Percentiles rank a stretch among this genome's conserved stretches.
These are phyloP conservation scores for Camellia granthamiana DNA, from an alignment of 148 eudicot genomes.

Conservation along the genomic window DNA sequence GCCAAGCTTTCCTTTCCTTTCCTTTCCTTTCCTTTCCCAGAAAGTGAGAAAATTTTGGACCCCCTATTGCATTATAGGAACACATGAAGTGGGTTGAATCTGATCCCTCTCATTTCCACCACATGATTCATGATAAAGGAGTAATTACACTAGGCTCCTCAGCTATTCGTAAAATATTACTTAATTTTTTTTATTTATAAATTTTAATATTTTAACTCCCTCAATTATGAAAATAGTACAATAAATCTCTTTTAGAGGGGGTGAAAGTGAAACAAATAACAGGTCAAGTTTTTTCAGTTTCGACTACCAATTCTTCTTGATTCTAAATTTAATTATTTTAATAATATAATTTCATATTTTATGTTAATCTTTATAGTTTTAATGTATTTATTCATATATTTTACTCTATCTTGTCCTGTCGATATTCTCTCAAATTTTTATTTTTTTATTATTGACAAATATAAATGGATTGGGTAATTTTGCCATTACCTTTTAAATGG, in stretches of 20 bases:
- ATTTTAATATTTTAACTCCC: too few relatives aligned
- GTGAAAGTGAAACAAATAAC: not conserved
- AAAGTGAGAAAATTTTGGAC: too few relatives aligned
- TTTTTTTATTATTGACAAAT: not conserved
- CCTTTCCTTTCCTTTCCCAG: too few relatives aligned
- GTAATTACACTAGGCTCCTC: not conserved
- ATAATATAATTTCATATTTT: too few relatives aligned
- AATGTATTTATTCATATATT: too few relatives aligned
- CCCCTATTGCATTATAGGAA: too few relatives aligned
- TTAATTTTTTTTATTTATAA: too few relatives aligned
- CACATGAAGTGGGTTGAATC: not conserved
- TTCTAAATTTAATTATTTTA: not conserved
- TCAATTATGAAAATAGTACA: too few relatives aligned
- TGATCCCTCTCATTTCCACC: not conserved
- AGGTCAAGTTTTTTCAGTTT: too few relatives aligned
- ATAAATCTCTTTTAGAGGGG: not conserved
- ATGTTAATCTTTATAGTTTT: too few relatives aligned
- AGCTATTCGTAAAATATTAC: not conserved
- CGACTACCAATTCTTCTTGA: not conserved
- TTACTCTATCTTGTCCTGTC: not conserved
- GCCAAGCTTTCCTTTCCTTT: too few relatives aligned
- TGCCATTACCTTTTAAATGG: not conserved
- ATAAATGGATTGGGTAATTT: not conserved
- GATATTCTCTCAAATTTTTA: not conserved
- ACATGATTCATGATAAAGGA: too few relatives aligned